Evolutionary conservation across 805 yeast genomes (phyloP).

Genomic region (Lachancea mirantina): DNA sequence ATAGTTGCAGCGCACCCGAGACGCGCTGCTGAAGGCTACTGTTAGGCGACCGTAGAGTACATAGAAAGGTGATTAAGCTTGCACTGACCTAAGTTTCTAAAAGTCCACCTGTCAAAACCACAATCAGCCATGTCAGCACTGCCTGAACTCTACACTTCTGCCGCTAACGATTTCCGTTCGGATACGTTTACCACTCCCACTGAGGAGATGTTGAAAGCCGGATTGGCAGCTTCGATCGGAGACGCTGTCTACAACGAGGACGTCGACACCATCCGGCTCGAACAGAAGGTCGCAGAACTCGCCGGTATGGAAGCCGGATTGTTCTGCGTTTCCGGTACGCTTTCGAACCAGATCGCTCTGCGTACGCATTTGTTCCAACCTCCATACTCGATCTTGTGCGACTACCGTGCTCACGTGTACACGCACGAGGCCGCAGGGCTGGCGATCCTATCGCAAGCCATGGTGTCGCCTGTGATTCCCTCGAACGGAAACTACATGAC

Average conservation of each 20-base stretch:
- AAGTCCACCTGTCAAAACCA: background rate
- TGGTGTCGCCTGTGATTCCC: conserved; percentile 81
- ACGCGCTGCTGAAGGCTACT: too few species aligned
- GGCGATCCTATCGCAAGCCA: conserved; percentile 82
- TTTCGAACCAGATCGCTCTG: conserved; percentile 82
- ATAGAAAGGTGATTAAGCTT: conserved; percentile 1
- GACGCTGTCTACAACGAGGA: conserved; percentile 91
- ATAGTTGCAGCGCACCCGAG: too few species aligned
- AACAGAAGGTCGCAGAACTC: conserved; percentile 53
- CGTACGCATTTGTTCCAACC: conserved; percentile 74
- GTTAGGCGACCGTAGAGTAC: too few species aligned
- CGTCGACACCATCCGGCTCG: conserved; percentile 55
- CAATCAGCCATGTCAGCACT: conserved; percentile 4
- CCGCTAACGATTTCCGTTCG: conserved; percentile 51
- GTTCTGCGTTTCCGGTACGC: conserved; percentile 82
- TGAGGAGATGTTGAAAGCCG: conserved; percentile 58
- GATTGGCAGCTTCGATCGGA: conserved; percentile 54
- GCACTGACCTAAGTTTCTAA: background rate
- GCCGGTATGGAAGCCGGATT: conserved; percentile 78
- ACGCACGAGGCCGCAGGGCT: conserved; percentile 87
- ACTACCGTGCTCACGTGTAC: conserved; percentile 77
- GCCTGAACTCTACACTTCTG: conserved; percentile 20
- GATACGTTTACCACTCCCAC: conserved; percentile 93
- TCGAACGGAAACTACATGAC: conserved; percentile 70
- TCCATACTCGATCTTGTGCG: conserved; percentile 71